Evolutionary conservation across 2,329 filamentous ascomycete genomes (phyloP), one percentile per base, ranked within the genome.

Genomic region (Parascedosporium putredinis): DNA sequence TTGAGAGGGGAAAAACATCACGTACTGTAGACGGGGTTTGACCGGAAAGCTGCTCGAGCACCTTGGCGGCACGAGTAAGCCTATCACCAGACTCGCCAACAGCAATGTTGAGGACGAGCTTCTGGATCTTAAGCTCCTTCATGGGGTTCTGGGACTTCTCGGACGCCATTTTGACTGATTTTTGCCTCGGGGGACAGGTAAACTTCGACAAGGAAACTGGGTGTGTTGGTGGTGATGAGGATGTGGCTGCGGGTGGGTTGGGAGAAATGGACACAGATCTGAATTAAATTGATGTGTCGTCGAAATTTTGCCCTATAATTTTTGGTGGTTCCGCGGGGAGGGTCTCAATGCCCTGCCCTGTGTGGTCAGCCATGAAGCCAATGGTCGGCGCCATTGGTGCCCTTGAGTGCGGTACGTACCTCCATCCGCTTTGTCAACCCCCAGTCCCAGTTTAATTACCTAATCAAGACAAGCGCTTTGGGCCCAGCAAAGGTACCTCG

Each of bases 31-130:
- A 98, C 93, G 65, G 93, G 64, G 93, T 97, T 81, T 98, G 93
- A 90, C 93, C 93, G 75, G 82, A 88, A 72, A 98, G 81, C 83
- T 98, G 93, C 81, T 98, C 93, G 65, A 98, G 83, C 83, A 98
- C 93, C 84, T 98, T 98, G 70, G 93, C 93, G 71, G 93, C 93
- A 86, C 93, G 88, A 66, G 93, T 98, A 71, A 98, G 86, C 84
- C 93, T 95, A 79, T 98, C 93, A 88, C 93, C 93, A 85, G 91
- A 97, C 82, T 98, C 93, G 78, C 93, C 93, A 67, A 98, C 93
- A 64, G 88, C 96, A 77, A 96, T 96, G 85, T 96, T 96, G 72
- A 96, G 87, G 74, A 95, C 90, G 73, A 96, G 88, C 82, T 96
- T 96, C 79, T 95, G 88, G 78, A 96, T 93, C 80, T 89, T 88